A percentile compares a stretch with the other conserved stretches of the same genome.
phyloP scores from a whole-genome alignment of 345 rosid genomes.

The Citrus reticulata region DNA sequence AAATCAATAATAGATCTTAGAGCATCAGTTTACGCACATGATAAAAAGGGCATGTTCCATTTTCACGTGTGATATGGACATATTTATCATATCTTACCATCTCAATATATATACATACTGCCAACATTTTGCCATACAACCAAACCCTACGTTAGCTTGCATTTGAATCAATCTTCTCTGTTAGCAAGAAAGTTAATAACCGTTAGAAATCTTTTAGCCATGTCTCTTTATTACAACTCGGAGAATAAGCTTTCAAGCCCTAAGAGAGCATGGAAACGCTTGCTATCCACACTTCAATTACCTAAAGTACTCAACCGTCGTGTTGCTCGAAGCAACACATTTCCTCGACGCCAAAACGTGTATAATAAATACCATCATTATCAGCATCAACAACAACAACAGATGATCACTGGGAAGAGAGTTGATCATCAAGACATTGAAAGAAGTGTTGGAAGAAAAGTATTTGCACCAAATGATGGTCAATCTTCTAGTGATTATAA shows the following conservation, averaged over 20 bases:
- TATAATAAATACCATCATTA: neutral
- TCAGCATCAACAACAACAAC: neutral
- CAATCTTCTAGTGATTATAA: neutral
- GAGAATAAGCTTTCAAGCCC: conserved; percentile 7
- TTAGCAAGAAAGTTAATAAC: too few species aligned
- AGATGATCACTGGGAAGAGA: too few species aligned
- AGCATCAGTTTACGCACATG: neutral
- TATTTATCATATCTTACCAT: neutral
- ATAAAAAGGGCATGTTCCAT: neutral
- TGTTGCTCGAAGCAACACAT: neutral
- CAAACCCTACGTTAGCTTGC: neutral
- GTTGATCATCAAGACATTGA: neutral
- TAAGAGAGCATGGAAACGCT: conserved; percentile 4
- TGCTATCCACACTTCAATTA: neutral
- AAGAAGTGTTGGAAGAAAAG: neutral
- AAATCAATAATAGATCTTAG: neutral
- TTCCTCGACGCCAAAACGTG: neutral
- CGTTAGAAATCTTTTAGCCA: neutral
- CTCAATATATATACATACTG: neutral
- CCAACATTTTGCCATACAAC: neutral
- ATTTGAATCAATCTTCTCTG: too few species aligned
- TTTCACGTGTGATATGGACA: neutral
- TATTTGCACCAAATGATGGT: neutral
- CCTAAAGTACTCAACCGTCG: neutral
- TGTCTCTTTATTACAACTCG: neutral